Evolutionary conservation across 2,329 filamentous ascomycete species (phyloP), one percentile per base, ranked within the genome.

Genomic region (Colletotrichum sp.): DNA sequence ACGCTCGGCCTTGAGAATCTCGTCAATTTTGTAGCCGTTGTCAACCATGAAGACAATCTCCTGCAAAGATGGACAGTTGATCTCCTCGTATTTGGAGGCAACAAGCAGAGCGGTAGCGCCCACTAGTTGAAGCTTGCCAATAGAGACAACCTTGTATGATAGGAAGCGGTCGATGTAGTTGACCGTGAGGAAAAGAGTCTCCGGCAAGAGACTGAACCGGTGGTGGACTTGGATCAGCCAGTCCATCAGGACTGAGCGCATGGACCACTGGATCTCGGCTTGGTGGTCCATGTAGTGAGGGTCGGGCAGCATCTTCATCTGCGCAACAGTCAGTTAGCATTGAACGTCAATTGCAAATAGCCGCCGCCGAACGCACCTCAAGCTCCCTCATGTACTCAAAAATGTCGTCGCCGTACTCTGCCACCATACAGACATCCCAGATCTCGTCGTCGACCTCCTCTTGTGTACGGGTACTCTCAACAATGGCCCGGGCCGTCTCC

Each of bases 1-100:
- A 15, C 96, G 93, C 86, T 99, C 97, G 1, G 97, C 97, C 87
- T 99, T 98, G 79, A 99, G 91, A 73, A 99, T 96, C 87, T 99
- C 97, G 73, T 98, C 96, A 18, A 92, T 90, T 5, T 91, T 94
- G 86, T 98, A 99, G 71, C 95, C 96, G 59, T 93, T 92, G 83
- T 99, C 97, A 55, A 99, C 97, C 96, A 99, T 99, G 88, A 96
- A 99, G 76, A 98, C 94, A 81, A 99, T 98, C 88, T 99, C 97
- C 77, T 94, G 92, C 26, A 99, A 93, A 1, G 96, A 98, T 28
- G 96, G 97, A 84, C 96, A 98, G 85, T 98, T 98, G 88, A 99
- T 98, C 87, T 99, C 97, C 85, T 99, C 97, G 83, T 98, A 99
- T 86, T 99, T 99, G 80, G 97, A 95, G 15, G 97, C 97, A 76